Conservation (phyloP, 2,329 filamentous ascomycete species). For the Fusarium siculi region DNA sequence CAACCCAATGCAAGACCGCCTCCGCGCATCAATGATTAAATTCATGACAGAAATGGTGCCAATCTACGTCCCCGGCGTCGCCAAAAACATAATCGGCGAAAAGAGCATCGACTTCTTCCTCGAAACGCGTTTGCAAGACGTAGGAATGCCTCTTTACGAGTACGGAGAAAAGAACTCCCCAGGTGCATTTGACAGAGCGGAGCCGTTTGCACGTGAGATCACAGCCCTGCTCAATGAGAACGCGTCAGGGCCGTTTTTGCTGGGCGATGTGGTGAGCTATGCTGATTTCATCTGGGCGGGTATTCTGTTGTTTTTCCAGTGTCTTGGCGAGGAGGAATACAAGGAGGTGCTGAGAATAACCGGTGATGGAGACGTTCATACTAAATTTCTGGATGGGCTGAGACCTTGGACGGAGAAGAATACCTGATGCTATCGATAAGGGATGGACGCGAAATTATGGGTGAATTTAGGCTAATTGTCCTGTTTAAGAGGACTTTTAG, state of each 20-base stretch:
- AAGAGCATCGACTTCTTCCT: slow-evolving; percentile 31
- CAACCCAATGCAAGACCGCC: slow-evolving; percentile 5
- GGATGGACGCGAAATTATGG: accelerated
- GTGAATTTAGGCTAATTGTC: neutral
- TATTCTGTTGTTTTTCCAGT: slow-evolving; percentile 54
- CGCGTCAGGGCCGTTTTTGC: slow-evolving; percentile 66
- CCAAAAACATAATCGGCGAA: slow-evolving; percentile 14
- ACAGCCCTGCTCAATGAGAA: slow-evolving; percentile 21
- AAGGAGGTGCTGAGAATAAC: slow-evolving; percentile 21
- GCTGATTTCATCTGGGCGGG: slow-evolving; percentile 67
- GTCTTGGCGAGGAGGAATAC: slow-evolving; percentile 23
- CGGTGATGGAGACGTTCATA: slow-evolving; percentile 12
- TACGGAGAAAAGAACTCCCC: slow-evolving; percentile 22
- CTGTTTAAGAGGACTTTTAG: accelerated
- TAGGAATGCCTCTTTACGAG: slow-evolving; percentile 28
- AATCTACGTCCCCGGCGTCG: slow-evolving; percentile 27
- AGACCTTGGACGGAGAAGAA: slow-evolving; percentile 23
- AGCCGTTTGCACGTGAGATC: slow-evolving; percentile 21
- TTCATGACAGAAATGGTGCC: slow-evolving; percentile 30
- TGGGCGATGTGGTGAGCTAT: slow-evolving; percentile 64
- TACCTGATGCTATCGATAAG: neutral
- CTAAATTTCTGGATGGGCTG: slow-evolving; percentile 10
- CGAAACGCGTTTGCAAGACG: slow-evolving; percentile 10
- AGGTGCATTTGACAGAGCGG: slow-evolving; percentile 21
- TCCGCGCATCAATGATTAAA: slow-evolving; percentile 2